Evolutionary conservation across 495 filamentous ascomycete species (phyloP).

Genomic region (Xylaria palmicola): DNA sequence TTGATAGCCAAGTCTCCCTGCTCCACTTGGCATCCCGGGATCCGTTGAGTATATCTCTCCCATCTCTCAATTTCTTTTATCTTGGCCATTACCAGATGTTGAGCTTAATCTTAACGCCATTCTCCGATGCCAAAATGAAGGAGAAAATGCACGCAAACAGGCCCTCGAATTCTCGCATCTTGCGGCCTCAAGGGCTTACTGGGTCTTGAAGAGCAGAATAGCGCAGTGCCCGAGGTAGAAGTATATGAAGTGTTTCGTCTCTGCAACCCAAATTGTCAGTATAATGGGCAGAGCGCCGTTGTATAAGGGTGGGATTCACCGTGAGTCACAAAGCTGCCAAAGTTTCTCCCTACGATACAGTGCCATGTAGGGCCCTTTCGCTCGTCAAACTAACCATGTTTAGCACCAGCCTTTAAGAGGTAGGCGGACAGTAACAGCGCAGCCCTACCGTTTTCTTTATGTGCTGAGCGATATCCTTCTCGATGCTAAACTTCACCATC

Average conservation of each 20-base stretch:
- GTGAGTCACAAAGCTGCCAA: slow-evolving; percentile 98
- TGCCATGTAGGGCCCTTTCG: slow-evolving; percentile 96
- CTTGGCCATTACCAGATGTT: background rate
- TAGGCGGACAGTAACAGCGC: slow-evolving; percentile 6
- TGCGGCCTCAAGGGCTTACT: slow-evolving; percentile 52
- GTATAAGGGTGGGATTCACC: slow-evolving; percentile 53
- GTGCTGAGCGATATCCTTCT: slow-evolving; percentile 98
- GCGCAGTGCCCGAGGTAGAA: slow-evolving; percentile 99
- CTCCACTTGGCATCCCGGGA: slow-evolving; percentile 1
- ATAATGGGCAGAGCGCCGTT: background rate
- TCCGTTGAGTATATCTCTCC: background rate
- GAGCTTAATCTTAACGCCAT: background rate
- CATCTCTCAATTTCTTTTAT: background rate
- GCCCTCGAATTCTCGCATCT: background rate
- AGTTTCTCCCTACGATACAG: slow-evolving; percentile 97
- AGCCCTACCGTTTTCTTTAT: slow-evolving; percentile 87
- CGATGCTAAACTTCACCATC: slow-evolving; percentile 87
- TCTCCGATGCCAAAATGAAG: background rate
- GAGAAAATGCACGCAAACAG: background rate
- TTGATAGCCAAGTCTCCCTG: background rate
- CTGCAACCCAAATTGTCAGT: slow-evolving; percentile 44
- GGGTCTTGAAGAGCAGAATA: slow-evolving; percentile 98
- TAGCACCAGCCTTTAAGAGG: background rate
- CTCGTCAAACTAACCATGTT: slow-evolving; percentile 68
- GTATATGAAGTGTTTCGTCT: slow-evolving; percentile 99